Base-by-base conservation (phyloP, 1,139 yeast genomes). In the Yueomyces sp. region DNA sequence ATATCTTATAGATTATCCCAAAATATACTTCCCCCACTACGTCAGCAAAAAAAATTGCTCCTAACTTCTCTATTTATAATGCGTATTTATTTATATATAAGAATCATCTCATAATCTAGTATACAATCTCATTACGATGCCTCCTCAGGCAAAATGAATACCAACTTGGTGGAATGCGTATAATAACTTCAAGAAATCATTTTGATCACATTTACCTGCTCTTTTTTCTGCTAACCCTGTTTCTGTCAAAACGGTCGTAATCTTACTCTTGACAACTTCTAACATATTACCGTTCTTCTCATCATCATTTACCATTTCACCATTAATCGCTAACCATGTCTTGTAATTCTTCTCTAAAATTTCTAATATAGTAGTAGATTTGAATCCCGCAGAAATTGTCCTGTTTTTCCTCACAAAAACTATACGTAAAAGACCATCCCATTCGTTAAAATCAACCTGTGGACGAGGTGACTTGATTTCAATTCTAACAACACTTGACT, bases 81-180 rank as follows among this genome's bases (percentile, higher is more conserved):
- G 19, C 19, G 19, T 19, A 19, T 19, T 19, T 19, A 19, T 19
- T 19, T 19, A 19, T 19, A 19, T 19, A 19, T 19, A 19, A 19
- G 19, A 19, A 19, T 19, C 2, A 19, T 19, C 19, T 19, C 19
- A 19, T 19, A 19, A 19, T 19, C 19, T 19, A 19, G 19, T 19
- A 19, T 19, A 19, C 19, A 19, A 19, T 19, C 19, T 19, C 19
- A 19, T 29, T 29, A 2, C 9, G 9, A 6, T 29, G 9, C 9
- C 6, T 29, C 6, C 6, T 33, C 28, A 89, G 48, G 97, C 96
- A 68, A 91, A 91, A 63, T 91, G 97, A 48, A 91, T 84, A 42
- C 98, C 97, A 41, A 85, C 96, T 64, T 89, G 93, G 65, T 93
- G 96, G 72, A 93, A 91, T 6, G 95, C 97, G 56, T 82, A 87